phyloP scores from a whole-genome alignment of 177 flowering plant species.

The Tripterygium wilfordii region DNA sequence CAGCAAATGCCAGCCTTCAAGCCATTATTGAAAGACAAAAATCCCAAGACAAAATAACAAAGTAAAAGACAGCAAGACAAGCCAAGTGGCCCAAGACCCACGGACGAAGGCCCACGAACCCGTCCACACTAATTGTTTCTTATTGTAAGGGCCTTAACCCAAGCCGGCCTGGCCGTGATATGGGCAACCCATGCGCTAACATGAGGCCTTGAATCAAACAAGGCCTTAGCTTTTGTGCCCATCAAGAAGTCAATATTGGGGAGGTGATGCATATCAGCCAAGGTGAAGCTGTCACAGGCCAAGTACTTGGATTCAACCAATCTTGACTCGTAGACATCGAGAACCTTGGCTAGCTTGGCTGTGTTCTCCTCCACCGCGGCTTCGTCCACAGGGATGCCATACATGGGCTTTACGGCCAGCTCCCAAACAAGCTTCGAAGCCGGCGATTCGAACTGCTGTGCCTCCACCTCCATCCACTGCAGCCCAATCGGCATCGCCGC shows the following conservation, averaged over 20 bases:
- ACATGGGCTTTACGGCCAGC: conserved; percentile 26
- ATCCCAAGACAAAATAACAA: background rate
- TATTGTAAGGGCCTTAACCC: conserved; percentile 31
- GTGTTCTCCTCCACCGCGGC: conserved; percentile 37
- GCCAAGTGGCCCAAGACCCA: too few species aligned
- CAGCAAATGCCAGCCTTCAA: too few species aligned
- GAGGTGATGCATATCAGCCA: conserved; percentile 59
- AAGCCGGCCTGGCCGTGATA: conserved; percentile 51
- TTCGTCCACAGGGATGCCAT: conserved; percentile 31
- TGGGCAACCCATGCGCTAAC: conserved; percentile 42
- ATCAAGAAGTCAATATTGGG: conserved; percentile 33
- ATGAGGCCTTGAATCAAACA: conserved; percentile 18
- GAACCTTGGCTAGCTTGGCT: conserved; percentile 37
- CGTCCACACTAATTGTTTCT: background rate
- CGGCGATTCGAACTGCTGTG: conserved; percentile 42
- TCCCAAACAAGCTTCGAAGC: conserved; percentile 43
- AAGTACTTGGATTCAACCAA: conserved; percentile 45
- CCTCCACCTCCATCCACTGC: conserved; percentile 59
- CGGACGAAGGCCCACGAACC: background rate
- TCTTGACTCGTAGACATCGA: conserved; percentile 56
- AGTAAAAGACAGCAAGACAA: too few species aligned
- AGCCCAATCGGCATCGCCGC: conserved; percentile 29
- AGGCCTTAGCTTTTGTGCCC: conserved; percentile 24
- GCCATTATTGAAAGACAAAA: background rate
- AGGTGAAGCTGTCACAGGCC: conserved; percentile 40